A percentile compares a stretch with the other conserved stretches of the same genome.
Evolutionary conservation across 306 rosid species (phyloP).

Genomic region (Albizia julibrissin): DNA sequence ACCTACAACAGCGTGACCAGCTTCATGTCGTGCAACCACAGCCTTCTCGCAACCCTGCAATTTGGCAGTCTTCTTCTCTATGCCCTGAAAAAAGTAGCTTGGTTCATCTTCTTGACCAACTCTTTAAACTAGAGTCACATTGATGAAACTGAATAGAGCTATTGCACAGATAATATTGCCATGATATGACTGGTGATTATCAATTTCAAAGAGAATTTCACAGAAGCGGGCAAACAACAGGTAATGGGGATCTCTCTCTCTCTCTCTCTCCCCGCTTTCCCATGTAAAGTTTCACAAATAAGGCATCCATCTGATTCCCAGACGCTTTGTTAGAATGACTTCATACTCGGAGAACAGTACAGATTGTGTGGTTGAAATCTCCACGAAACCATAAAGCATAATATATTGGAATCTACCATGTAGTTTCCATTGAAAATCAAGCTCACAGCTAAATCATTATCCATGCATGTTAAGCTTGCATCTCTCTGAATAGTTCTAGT

Average conservation of each 20-base stretch:
- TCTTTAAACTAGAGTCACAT: conserved; percentile 6
- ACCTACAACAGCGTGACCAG: conserved; percentile 98
- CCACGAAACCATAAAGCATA: background rate
- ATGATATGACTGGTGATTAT: background rate
- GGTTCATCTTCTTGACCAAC: conserved; percentile 37
- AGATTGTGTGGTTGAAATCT: background rate
- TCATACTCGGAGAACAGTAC: background rate
- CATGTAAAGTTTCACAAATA: background rate
- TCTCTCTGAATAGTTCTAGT: background rate
- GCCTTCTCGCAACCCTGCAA: conserved; percentile 90
- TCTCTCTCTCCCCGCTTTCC: background rate
- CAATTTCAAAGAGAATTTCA: background rate
- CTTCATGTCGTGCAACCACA: conserved; percentile 99
- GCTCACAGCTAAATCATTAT: background rate
- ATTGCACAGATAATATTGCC: background rate
- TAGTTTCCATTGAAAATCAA: background rate
- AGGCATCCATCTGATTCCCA: background rate
- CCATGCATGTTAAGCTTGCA: background rate
- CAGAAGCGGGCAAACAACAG: background rate
- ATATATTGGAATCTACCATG: background rate
- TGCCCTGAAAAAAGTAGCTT: conserved; percentile 68
- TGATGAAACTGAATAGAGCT: background rate
- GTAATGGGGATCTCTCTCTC: background rate
- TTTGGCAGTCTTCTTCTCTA: conserved; percentile 94
- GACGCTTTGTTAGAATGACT: background rate